Conservation (phyloP, 2,329 filamentous ascomycete species). For the Diaporthe aspalathi region DNA sequence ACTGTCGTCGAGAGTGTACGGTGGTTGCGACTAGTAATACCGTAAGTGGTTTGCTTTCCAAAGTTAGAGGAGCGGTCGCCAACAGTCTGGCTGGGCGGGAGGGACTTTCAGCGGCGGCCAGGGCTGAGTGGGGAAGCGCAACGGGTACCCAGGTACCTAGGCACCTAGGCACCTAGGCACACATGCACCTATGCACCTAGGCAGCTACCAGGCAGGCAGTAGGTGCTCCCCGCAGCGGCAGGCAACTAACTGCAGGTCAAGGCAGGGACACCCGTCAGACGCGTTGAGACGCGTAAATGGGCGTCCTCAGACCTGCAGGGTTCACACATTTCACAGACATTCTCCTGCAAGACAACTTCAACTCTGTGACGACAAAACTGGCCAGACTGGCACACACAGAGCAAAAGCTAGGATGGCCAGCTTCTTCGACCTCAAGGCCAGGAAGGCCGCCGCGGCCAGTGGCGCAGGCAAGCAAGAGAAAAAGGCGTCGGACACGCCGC, state of each 20-base stretch:
- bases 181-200: too few relatives aligned
- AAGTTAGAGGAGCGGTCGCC: constrained; percentile 8
- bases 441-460: constrained; percentile 79
- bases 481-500: constrained; percentile 70
- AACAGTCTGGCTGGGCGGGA: constrained; percentile 1
- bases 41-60: constrained; percentile 5
- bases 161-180: too few relatives aligned
- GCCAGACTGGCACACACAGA: neutral
- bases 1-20: neutral
- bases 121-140: constrained; percentile 6
- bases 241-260: constrained; percentile 13
- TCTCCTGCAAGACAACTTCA: neutral
- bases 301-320: constrained; percentile 38
- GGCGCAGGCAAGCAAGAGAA: constrained; percentile 71
- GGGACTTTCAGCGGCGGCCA: constrained; percentile 13
- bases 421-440: constrained; percentile 96
- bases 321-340: neutral
- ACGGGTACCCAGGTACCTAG: neutral
- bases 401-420: constrained; percentile 74
- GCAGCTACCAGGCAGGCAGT: too few relatives aligned
- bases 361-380: neutral
- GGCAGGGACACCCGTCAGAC: constrained; percentile 31
- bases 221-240: neutral
- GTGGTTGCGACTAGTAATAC: constrained; percentile 4
- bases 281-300: constrained; percentile 41